Percentiles rank a stretch among this genome's conserved stretches.
phyloP scores from a whole-genome alignment of 371 early-diverging fungal genomes.

The Mucor piriformis region DNA sequence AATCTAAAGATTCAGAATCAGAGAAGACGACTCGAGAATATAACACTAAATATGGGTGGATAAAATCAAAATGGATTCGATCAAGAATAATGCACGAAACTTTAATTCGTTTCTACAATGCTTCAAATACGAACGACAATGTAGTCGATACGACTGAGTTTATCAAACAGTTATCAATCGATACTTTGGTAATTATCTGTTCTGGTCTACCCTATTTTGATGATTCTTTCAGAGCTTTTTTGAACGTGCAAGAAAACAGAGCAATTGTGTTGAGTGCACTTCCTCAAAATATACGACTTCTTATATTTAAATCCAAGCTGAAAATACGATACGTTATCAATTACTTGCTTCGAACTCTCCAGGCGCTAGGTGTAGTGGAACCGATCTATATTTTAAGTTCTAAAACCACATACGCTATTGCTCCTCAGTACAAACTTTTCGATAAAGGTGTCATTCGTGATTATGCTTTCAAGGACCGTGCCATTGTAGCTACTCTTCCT shows the following conservation, averaged over 20 bases:
- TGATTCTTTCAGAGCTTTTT: background rate
- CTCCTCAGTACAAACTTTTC: background rate
- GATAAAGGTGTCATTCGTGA: background rate
- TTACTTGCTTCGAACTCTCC: background rate
- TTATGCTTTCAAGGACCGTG: background rate
- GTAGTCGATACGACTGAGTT: conserved; percentile 2
- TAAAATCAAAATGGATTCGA: conserved; percentile 17
- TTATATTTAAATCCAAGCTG: background rate
- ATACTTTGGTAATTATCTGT: conserved; percentile 1
- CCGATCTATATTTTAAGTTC: background rate
- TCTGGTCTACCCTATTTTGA: conserved; percentile 11
- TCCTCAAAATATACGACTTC: conserved; percentile 9
- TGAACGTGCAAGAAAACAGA: background rate
- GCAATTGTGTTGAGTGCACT: background rate
- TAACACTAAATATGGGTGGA: conserved; percentile 17
- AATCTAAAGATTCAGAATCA: background rate
- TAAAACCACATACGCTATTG: background rate
- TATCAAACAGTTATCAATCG: background rate
- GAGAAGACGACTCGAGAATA: background rate
- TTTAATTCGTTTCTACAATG: background rate
- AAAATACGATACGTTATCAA: background rate
- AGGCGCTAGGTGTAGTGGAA: conserved; percentile 7
- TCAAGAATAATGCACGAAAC: conserved; percentile 12
- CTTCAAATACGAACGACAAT: background rate
- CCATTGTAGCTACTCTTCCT: background rate